Conservation (phyloP, 2,329 filamentous ascomycete species). For the Diaporthe caulivora region DNA sequence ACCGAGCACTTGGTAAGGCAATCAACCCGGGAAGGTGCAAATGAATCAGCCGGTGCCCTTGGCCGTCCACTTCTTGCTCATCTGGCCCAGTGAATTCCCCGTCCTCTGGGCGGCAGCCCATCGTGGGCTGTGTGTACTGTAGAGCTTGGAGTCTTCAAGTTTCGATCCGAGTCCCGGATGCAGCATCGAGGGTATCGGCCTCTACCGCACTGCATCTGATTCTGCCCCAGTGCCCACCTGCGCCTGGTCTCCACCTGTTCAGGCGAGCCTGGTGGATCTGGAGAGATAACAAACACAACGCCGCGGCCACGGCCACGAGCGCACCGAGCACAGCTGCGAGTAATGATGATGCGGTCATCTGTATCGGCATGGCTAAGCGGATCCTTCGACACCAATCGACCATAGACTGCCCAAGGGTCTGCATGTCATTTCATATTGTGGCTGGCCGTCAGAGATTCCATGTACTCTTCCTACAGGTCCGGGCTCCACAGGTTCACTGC, state of each 20-base stretch:
- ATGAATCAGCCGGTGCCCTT: slow-evolving; percentile 8
- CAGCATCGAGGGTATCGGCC: neutral
- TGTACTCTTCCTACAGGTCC: neutral
- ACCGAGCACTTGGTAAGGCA: slow-evolving; percentile 24
- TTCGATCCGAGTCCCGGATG: neutral
- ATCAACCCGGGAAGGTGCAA: slow-evolving; percentile 21
- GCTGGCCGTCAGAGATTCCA: slow-evolving; percentile 2
- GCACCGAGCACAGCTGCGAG: no score
- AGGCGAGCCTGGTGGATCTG: slow-evolving; percentile 1
- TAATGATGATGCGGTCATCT: neutral
- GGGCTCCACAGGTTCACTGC: neutral
- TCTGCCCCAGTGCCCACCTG: neutral
- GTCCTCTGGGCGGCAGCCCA: neutral
- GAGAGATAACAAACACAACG: slow-evolving; percentile 7
- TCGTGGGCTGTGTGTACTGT: no score
- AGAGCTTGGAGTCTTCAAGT: neutral
- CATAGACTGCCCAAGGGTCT: neutral
- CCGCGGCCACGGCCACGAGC: neutral
- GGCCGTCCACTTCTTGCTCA: neutral
- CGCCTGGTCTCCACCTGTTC: neutral
- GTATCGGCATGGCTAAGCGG: neutral
- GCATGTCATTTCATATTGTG: slow-evolving; percentile 10
- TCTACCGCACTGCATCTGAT: neutral
- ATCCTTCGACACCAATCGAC: neutral
- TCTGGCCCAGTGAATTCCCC: neutral